A percentile compares a stretch with the other conserved stretches of the same genome.
phyloP scores from a whole-genome alignment of 2,329 filamentous ascomycete species.

The Epichloe amarillans region DNA sequence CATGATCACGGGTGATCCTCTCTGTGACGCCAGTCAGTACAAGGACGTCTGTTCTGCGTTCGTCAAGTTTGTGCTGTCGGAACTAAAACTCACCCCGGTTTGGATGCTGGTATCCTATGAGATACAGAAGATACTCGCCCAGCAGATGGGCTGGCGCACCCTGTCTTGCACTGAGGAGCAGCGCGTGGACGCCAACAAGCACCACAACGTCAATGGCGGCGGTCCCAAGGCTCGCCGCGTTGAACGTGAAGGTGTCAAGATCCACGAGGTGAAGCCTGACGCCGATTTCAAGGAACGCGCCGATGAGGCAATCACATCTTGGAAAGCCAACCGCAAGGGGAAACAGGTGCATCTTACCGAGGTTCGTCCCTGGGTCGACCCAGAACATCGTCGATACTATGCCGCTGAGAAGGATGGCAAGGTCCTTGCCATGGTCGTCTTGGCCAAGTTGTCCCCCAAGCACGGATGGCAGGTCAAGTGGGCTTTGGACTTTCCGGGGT shows the following conservation, averaged over 20 bases:
- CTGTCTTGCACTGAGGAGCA: slow-evolving; percentile 83
- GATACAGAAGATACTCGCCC: slow-evolving; percentile 66
- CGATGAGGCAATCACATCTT: slow-evolving; percentile 62
- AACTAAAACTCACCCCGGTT: slow-evolving; percentile 58
- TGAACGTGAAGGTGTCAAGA: slow-evolving; percentile 72
- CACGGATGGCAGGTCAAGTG: slow-evolving; percentile 94
- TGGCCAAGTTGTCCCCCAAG: slow-evolving; percentile 62
- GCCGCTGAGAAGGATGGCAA: slow-evolving; percentile 63
- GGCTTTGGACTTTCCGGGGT: slow-evolving; percentile 80
- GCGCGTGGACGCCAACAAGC: slow-evolving; percentile 65
- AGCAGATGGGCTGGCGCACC: slow-evolving; percentile 74
- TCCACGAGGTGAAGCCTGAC: slow-evolving; percentile 58
- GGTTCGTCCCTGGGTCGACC: slow-evolving; percentile 77
- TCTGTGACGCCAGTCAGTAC: slow-evolving; percentile 71
- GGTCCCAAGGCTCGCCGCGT: slow-evolving; percentile 68
- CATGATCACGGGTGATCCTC: slow-evolving; percentile 75
- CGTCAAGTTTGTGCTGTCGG: slow-evolving; percentile 59
- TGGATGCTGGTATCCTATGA: slow-evolving; percentile 80
- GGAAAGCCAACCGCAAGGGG: slow-evolving; percentile 69
- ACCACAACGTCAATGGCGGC: slow-evolving; percentile 42
- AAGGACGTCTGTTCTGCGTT: slow-evolving; percentile 59
- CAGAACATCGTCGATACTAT: slow-evolving; percentile 73
- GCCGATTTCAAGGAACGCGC: slow-evolving; percentile 56
- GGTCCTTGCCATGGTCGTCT: slow-evolving; percentile 64
- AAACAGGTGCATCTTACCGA: slow-evolving; percentile 82